Base-by-base conservation (phyloP, 2,329 filamentous ascomycete genomes). In the Fusarium foetens region DNA sequence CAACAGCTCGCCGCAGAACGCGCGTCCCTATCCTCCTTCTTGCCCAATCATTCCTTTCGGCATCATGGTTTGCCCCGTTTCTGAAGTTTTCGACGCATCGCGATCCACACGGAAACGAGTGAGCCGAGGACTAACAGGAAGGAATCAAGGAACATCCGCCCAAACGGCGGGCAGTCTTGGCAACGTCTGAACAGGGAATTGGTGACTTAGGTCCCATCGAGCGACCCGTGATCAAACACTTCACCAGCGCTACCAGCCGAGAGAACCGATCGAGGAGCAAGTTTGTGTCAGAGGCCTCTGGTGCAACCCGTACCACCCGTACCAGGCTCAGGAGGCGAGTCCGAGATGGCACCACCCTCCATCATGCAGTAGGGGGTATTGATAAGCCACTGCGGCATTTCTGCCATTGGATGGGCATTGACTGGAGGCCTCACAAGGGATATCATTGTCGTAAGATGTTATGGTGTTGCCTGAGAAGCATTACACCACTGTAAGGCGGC, bases 111-210 rank as follows among this genome's bases (percentile, higher is more conserved):
- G 8, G 27, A 33, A 65, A 55, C 49, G 42, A 11, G 49, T 43
- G 23, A 65, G 41, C 27, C 42, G 48, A 55, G 55, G 54, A 35
- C 55, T n/a, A 49, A 21, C 6, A 55, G 41, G 62, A 10, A 43
- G 49, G 55, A 60, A 42, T 60, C 42, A 21, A 55, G 55, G 55
- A 33, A 51, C 27, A n/a, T 49, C 29, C 13, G 29, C 19, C 45
- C 12, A 35, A 23, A 21, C 31, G 31, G 29, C 29, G 2, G 46
- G 46, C 16, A 58, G 49, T 46, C 36, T 61, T 29, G 43, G 57
- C 51, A 49, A 27, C 57, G 52, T 51, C 63, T 66, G 38, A 66
- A 61, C 25, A 61, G 39, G 58, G 51, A 58, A 61, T 23, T 58
- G 38, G 57, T 19, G 23, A 53, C 25, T 27, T 11, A 31, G 23